phyloP scores from a whole-genome alignment of 163 green algal species.

The Smithsoniella earleae region DNA sequence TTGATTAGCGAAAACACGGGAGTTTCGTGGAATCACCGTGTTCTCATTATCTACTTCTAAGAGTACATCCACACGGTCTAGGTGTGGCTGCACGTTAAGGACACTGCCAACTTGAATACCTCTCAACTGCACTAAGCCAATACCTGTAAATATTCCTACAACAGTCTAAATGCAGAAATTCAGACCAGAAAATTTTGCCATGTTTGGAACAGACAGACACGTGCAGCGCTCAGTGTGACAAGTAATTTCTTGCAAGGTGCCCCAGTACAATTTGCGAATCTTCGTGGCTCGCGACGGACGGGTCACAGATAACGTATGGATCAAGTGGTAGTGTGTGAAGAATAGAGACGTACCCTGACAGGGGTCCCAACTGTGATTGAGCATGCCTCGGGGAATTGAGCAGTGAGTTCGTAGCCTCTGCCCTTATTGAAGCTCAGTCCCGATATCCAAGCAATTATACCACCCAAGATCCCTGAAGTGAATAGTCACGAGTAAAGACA shows the following conservation, averaged over 20 bases:
- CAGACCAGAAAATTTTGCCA: too few relatives aligned
- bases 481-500: too few relatives aligned
- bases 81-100: conserved; percentile 69
- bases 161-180: too few relatives aligned
- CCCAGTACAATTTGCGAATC: too few relatives aligned
- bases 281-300: too few relatives aligned
- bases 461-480: conserved; percentile 23
- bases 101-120: conserved; percentile 65
- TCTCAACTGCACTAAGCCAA: conserved; percentile 32
- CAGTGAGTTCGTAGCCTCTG: conserved; percentile 58
- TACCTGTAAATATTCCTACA: too few relatives aligned
- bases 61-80: conserved; percentile 81
- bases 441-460: conserved; percentile 37
- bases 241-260: too few relatives aligned
- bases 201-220: too few relatives aligned
- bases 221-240: too few relatives aligned
- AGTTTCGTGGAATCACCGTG: conserved; percentile 88
- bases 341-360: conserved; percentile 39
- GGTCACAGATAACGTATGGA: too few relatives aligned
- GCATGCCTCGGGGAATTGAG: conserved; percentile 89
- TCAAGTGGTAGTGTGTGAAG: not conserved
- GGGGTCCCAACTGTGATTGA: conserved; percentile 86
- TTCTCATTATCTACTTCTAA: conserved; percentile 73
- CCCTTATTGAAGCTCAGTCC: conserved; percentile 32
- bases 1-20: conserved; percentile 93